These are phyloP conservation scores for Backusella mclennaniae DNA, from an alignment of 192 early-diverging fungal species.

Conservation along the genomic window DNA sequence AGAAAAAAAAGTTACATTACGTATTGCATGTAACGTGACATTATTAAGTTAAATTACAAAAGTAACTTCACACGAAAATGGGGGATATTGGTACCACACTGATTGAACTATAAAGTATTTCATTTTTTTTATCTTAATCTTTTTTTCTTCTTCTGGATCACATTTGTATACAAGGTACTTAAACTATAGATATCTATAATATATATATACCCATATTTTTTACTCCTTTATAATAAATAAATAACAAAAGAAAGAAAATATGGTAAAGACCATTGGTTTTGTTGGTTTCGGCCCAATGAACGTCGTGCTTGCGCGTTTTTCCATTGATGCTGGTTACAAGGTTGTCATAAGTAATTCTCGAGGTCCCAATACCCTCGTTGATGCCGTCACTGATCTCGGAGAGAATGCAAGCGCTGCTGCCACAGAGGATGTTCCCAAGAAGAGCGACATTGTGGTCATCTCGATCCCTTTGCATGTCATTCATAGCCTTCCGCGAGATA, in stretches of 20 bases:
- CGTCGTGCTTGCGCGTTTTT: neutral
- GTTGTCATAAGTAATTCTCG: neutral
- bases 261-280: neutral
- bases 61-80: conserved; percentile 1
- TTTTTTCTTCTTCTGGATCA: neutral
- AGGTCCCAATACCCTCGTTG: neutral
- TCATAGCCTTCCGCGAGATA: neutral
- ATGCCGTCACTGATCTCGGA: neutral
- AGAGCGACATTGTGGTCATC: neutral
- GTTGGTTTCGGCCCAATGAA: neutral
- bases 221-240: too few species aligned
- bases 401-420: neutral
- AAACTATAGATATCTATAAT: neutral
- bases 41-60: neutral
- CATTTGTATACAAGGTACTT: too few species aligned
- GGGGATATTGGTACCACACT: neutral
- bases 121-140: neutral
- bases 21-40: neutral
- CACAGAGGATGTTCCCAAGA: neutral
- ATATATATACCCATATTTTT: neutral
- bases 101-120: neutral
- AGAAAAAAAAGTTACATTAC: neutral
- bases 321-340: neutral
- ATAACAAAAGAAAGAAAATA: neutral
- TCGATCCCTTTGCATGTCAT: neutral